phyloP scores from a whole-genome alignment of 139 green algal species.

The Eudorina sp. region DNA sequence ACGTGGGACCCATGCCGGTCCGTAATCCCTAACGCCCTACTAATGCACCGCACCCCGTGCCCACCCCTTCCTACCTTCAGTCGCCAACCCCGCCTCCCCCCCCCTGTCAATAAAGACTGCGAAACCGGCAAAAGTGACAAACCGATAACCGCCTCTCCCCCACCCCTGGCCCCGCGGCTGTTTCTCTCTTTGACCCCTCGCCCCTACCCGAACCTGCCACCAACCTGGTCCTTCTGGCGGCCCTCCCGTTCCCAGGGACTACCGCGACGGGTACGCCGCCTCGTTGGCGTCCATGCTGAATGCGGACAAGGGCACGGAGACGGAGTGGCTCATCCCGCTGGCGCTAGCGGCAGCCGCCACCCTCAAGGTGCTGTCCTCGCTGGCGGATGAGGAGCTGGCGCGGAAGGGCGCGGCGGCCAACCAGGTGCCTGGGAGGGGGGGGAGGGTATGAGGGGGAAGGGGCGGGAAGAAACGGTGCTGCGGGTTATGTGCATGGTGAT shows the following conservation, averaged over 20 bases:
- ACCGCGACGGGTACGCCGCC: conserved; percentile 23
- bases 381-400: conserved; percentile 51
- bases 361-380: conserved; percentile 48
- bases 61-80: no score
- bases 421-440: conserved; percentile 30
- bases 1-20: no score
- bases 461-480: no score
- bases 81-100: no score
- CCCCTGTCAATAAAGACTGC: no score
- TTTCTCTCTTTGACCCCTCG: neutral
- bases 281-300: conserved; percentile 24
- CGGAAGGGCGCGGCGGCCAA: conserved; percentile 4
- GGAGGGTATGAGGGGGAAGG: neutral
- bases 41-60: no score
- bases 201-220: neutral
- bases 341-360: conserved; percentile 43
- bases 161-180: no score
- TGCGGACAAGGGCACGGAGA: conserved; percentile 34
- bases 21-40: no score
- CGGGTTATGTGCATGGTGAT: no score
- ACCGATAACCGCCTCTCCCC: no score
- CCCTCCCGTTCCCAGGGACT: conserved; percentile 10
- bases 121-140: no score
- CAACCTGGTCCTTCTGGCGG: neutral
- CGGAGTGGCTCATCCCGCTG: conserved; percentile 54